Base-by-base conservation (phyloP, 164 flowering plant species). In the Cinnamomum chago region DNA sequence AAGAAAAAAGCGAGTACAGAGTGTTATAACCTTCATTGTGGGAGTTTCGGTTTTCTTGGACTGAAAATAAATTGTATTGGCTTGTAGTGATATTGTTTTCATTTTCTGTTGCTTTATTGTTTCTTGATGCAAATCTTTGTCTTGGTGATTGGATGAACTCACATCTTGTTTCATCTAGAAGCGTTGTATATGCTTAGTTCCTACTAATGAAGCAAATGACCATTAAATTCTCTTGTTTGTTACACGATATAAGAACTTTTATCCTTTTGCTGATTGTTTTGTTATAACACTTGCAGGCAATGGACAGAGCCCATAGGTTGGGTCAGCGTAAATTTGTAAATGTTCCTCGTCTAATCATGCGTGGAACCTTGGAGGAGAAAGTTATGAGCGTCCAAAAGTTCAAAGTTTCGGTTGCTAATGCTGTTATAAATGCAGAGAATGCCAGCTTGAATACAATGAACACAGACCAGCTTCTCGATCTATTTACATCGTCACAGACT, bases 271-370 rank as follows among this genome's bases (percentile, higher is more conserved):
- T 67, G 69, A 67, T 68, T 68, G 50, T 67, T 17, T 28, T 2
- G 70, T 33, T 67, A 47, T 47, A 40, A 50, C 60, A 40, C 82
- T 35, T 67, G 84, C 88, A 96, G 98, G 99, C 99, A 75, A 96
- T 94, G 99, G 99, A 96, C 80, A 87, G 98, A 88, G 99, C 99
- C 18, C 99, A 96, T 77, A 85, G 97, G 76, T 84, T 96, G 72
- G 99, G 99, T 27, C 99, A 94, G 79, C 82, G 85, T 70, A 96
- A 87, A 79, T 97, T 94, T 28, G 99, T 96, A 68, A 86, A 96
- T 84, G 98, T 96, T n/a, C 98, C 94, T 78, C 97, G 98, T 25
- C 97, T 96, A 22, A 94, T 96, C 50, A 94, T 96, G 98, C 89
- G 99, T 68, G 99, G 97, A 74, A 94, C 98, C 50, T 79, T 96